Percentiles rank a stretch among this genome's conserved stretches.
Evolutionary conservation across 345 rosid species (phyloP).

Genomic region (Anacardium occidentale): DNA sequence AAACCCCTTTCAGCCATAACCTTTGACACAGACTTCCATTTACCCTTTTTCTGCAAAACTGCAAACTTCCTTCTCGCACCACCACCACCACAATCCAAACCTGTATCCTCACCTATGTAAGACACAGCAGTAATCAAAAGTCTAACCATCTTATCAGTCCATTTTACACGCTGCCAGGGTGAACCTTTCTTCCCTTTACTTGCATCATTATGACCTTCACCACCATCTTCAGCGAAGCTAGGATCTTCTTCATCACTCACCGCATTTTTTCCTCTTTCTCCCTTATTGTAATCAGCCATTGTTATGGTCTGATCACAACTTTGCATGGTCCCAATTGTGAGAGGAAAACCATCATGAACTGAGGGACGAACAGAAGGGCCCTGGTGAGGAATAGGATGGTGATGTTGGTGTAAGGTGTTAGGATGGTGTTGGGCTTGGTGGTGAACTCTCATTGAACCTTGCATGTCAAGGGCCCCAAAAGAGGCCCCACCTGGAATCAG

Average conservation of each 20-base stretch:
- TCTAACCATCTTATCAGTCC: constrained; percentile 95
- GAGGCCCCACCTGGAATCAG: constrained; percentile 59
- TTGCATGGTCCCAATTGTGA: constrained; percentile 63
- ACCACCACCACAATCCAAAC: constrained; percentile 44
- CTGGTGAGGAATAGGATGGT: constrained; percentile 50
- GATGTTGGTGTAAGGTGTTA: constrained; percentile 52
- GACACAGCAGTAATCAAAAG: constrained; percentile 88
- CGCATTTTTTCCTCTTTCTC: constrained; percentile 57
- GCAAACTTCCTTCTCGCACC: constrained; percentile 68
- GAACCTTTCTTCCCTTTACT: constrained; percentile 60
- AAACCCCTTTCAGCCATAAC: constrained; percentile 85
- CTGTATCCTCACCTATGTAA: constrained; percentile 70
- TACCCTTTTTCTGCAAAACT: constrained; percentile 80
- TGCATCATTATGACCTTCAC: constrained; percentile 50
- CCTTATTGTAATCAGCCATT: constrained; percentile 46
- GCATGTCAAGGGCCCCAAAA: constrained; percentile 73
- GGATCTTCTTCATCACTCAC: constrained; percentile 90
- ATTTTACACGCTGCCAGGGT: constrained; percentile 92
- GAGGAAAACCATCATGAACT: constrained; percentile 61
- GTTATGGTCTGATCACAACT: constrained; percentile 52
- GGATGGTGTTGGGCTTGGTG: constrained; percentile 44
- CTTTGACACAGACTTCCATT: constrained; percentile 87
- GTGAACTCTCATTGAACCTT: constrained; percentile 60
- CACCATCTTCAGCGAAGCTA: constrained; percentile 70
- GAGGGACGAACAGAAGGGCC: constrained; percentile 40